These are phyloP conservation scores for Seiridium cupressi DNA, from an alignment of 2,329 filamentous ascomycete species.

Conservation along the genomic window DNA sequence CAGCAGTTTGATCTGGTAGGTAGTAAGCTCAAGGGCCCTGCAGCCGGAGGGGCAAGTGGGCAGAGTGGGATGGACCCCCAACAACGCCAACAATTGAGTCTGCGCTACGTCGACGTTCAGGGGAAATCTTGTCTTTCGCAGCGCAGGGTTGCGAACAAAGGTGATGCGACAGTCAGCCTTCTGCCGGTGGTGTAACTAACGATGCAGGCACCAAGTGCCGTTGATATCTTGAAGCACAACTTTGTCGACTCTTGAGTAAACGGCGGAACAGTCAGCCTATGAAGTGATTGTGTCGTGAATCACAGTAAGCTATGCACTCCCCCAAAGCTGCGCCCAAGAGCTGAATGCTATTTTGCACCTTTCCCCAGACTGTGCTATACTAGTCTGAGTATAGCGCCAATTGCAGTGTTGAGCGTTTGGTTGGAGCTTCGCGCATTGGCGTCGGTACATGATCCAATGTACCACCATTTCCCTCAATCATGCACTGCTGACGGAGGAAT, in stretches of 20 bases:
- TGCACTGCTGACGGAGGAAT: no score
- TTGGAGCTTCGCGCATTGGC: background rate
- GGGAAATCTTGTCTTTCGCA: background rate
- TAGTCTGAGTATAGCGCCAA: background rate
- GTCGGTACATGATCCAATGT: no score
- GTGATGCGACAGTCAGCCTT: no score
- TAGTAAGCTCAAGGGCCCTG: background rate
- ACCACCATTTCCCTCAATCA: no score
- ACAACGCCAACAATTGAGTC: slow-evolving; percentile 14
- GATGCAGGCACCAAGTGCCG: background rate
- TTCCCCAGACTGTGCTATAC: slow-evolving; percentile 3
- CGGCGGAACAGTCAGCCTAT: background rate
- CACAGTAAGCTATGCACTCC: background rate
- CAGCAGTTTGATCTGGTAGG: no score
- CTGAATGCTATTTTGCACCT: slow-evolving; percentile 1
- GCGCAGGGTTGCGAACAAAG: no score
- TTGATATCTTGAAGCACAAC: background rate
- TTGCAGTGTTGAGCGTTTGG: slow-evolving; percentile 5
- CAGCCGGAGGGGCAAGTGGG: background rate
- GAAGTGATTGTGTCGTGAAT: background rate
- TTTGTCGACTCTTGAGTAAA: background rate
- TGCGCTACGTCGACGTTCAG: background rate
- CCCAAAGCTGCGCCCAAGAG: background rate
- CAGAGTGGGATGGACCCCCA: slow-evolving; percentile 7
- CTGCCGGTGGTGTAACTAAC: background rate